phyloP scores from a whole-genome alignment of 169 alveolate species.

The Plasmodium coatneyi region DNA sequence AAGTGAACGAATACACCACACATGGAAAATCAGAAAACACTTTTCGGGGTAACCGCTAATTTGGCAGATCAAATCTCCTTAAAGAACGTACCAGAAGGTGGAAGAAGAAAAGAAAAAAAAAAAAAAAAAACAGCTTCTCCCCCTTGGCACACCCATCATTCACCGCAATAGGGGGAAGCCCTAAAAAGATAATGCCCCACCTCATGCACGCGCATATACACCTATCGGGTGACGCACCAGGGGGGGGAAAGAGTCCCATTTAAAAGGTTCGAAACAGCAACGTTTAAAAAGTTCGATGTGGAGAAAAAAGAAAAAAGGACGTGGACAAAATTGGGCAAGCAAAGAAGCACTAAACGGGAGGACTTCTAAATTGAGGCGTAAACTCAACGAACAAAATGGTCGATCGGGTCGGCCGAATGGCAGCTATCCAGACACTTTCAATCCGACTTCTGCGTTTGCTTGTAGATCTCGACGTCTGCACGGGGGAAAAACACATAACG shows the following conservation, averaged over 20 bases:
- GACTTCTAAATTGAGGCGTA: not conserved
- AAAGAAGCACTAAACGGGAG: not conserved
- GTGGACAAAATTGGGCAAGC: not conserved
- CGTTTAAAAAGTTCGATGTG: not conserved
- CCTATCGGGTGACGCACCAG: not conserved
- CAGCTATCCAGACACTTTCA: not conserved
- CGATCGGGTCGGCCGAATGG: not conserved
- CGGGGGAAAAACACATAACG: not conserved
- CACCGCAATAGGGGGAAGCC: not conserved
- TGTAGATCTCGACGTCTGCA: conserved; percentile 65
- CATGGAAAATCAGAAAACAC: not conserved
- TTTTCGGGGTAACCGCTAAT: not conserved
- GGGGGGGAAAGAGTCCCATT: not conserved
- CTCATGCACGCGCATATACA: not conserved
- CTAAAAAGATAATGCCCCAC: not conserved
- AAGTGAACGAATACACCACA: not conserved
- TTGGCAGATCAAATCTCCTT: not conserved
- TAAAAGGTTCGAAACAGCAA: not conserved
- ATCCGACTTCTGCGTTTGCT: conserved; percentile 46
- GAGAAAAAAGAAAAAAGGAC: not conserved
- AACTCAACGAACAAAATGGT: not conserved
- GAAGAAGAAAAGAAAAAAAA: not conserved
- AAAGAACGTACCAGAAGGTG: not conserved
- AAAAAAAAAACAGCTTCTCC: not conserved
- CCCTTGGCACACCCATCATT: not conserved